Percentiles rank a stretch among this genome's conserved stretches.
Conservation (phyloP, 257 asterid genomes). For the Parsonsia alboflavescens region DNA sequence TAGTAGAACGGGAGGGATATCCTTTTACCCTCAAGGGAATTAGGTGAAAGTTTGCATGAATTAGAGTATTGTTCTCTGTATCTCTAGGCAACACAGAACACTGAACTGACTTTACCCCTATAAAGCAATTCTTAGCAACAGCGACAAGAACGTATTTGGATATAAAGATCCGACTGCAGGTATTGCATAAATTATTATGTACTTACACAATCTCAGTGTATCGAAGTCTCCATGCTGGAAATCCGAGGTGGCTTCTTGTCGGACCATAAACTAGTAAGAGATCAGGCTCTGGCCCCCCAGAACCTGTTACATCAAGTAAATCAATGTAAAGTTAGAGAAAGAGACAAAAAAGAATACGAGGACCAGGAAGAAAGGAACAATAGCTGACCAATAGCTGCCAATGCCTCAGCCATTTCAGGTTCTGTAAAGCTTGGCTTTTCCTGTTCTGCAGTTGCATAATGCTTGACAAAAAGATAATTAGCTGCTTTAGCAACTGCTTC, state of each 20-base stretch:
- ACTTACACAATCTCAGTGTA: slow-evolving; percentile 97
- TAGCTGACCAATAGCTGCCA: slow-evolving; percentile 55
- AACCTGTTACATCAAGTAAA: slow-evolving; percentile 47
- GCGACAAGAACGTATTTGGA: neutral
- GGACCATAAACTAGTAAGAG: slow-evolving; percentile 85
- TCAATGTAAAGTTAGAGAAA: neutral
- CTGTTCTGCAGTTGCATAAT: slow-evolving; percentile 28
- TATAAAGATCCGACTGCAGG: neutral
- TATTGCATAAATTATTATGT: neutral
- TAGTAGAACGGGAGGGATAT: neutral
- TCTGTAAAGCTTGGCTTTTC: slow-evolving; percentile 57
- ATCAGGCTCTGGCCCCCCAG: slow-evolving; percentile 64
- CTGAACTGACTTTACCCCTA: neutral
- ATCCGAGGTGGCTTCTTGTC: slow-evolving; percentile 87
- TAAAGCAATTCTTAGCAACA: neutral
- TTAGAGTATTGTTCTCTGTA: neutral
- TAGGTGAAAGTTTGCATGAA: neutral
- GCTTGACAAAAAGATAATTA: slow-evolving; percentile 56
- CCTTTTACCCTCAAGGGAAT: neutral
- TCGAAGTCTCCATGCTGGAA: slow-evolving; percentile 93
- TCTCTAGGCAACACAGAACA: neutral
- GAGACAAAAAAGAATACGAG: neutral
- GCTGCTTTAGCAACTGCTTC: slow-evolving; percentile 85
- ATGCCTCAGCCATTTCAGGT: slow-evolving; percentile 64
- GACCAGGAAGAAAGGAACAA: slow-evolving; percentile 15